Evolutionary conservation across 1,139 yeast species (phyloP).

Genomic region (Williopsis jadinii): DNA sequence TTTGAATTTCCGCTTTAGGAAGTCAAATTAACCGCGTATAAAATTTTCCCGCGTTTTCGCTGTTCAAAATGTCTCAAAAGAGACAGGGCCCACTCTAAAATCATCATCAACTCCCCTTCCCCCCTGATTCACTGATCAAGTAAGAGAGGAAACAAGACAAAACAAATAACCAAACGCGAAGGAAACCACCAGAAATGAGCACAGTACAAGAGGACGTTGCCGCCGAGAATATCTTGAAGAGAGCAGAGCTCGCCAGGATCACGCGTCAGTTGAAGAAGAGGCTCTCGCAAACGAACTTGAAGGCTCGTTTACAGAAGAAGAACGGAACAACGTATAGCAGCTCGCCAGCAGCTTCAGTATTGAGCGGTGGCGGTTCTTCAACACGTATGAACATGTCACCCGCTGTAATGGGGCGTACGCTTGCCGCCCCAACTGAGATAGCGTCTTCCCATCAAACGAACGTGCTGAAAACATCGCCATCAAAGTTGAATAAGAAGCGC

Average conservation of each 20-base stretch:
- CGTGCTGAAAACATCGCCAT: neutral
- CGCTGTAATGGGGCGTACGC: neutral
- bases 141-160: too few species aligned
- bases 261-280: constrained; percentile 33
- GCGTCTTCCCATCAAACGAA: neutral
- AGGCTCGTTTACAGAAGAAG: constrained; percentile 14
- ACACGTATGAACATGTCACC: neutral
- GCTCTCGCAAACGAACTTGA: constrained; percentile 31
- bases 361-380: neutral
- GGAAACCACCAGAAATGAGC: neutral
- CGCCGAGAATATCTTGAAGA: constrained; percentile 33
- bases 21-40: too few species aligned
- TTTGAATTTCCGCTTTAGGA: too few species aligned
- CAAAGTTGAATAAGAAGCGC: constrained; percentile 9
- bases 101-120: too few species aligned
- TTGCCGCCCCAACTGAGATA: neutral
- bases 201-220: constrained; percentile 27
- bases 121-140: too few species aligned
- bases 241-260: constrained; percentile 35
- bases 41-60: too few species aligned
- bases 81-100: too few species aligned
- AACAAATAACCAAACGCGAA: neutral
- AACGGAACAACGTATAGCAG: neutral
- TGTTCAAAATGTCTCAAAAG: too few species aligned
- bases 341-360: neutral